These are phyloP conservation scores for Umbelopsis sp. DNA, from an alignment of 192 early-diverging fungal genomes.

Conservation along the genomic window DNA sequence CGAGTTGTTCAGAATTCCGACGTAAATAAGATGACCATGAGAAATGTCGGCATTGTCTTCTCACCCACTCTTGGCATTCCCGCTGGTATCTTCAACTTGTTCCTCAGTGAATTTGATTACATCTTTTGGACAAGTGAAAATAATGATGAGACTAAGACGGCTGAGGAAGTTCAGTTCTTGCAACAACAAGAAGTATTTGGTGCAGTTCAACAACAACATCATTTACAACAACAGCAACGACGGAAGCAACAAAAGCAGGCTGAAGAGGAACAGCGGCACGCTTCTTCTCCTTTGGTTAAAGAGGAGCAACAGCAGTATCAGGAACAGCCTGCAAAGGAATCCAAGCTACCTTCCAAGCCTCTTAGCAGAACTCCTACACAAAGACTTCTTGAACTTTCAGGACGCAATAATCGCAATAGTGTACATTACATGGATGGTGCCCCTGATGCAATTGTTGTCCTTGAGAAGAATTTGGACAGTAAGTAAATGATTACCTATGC, in stretches of 20 bases:
- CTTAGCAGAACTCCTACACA: constrained; percentile 24
- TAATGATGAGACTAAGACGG: constrained; percentile 39
- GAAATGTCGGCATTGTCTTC: constrained; percentile 96
- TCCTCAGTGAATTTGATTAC: constrained; percentile 89
- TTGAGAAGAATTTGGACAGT: constrained; percentile 44
- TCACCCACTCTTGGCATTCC: constrained; percentile 93
- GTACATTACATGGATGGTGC: constrained; percentile 47
- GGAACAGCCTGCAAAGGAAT: neutral
- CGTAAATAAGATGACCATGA: constrained; percentile 92
- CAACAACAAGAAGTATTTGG: constrained; percentile 24
- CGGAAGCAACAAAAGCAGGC: constrained; percentile 6
- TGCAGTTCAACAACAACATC: constrained; percentile 19
- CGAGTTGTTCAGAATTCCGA: constrained; percentile 82
- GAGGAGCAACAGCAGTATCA: neutral
- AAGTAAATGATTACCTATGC: neutral
- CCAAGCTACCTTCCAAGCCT: neutral
- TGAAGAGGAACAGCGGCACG: constrained; percentile 8
- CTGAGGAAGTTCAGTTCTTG: constrained; percentile 30
- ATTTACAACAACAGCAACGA: constrained; percentile 24
- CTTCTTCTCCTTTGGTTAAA: neutral
- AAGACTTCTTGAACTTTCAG: constrained; percentile 23
- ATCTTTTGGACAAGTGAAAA: constrained; percentile 78
- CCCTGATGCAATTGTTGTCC: constrained; percentile 40
- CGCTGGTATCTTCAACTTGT: constrained; percentile 87
- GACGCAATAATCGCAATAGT: constrained; percentile 49